Evolutionary conservation across 2,329 filamentous ascomycete genomes (phyloP), one percentile per base, ranked within the genome.

Genomic region (Mycosphaerelloides madeirae): DNA sequence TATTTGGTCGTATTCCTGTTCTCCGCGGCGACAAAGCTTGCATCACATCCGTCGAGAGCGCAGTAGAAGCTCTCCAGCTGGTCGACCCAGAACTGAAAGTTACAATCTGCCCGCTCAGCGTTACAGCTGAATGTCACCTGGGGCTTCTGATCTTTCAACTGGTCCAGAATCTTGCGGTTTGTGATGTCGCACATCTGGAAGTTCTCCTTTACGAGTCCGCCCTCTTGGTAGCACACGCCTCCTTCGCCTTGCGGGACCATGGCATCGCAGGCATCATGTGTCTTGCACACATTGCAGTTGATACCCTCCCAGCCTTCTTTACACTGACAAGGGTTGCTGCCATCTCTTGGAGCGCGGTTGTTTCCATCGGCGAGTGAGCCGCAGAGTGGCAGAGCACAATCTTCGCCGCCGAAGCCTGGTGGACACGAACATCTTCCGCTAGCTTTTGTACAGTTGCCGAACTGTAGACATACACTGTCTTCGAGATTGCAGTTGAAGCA

Each of bases 61-160:
- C 94, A 98, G 68, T 95, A 98, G 73, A 98, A 98, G 1, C 93
- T 97, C 69, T 98, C 93, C 52, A 79, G 76, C 56, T 91, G 80
- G 57, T 94, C 90, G 37, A 98, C 88, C 91, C 93, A 98, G 70
- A 98, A 98, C 68, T 98, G 93, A 57, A 98, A 98, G 64, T 95
- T 93, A 62, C 93, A 98, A 15, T 84, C 81, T 15, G 79, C 74
- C 3, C 81, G 75, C 40, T 85, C 80, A 29, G 79, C 80, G 60
- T 90, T 81, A 67, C 93, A 98, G 22, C 84, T 88, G 63, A 98
- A 98, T 1, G 93, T 98, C 18, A 94, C 93, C 66, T 98, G 86
- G 0, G 93, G 90, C 46, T 87, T 85, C 68, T 89, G 80, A 34
- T 85, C 83, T 58, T 89, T 86, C 38, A 98, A 77, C 62, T 91